These are phyloP conservation scores for Umbelopsis ramanniana DNA, from an alignment of 192 early-diverging fungal species.

Conservation along the genomic window DNA sequence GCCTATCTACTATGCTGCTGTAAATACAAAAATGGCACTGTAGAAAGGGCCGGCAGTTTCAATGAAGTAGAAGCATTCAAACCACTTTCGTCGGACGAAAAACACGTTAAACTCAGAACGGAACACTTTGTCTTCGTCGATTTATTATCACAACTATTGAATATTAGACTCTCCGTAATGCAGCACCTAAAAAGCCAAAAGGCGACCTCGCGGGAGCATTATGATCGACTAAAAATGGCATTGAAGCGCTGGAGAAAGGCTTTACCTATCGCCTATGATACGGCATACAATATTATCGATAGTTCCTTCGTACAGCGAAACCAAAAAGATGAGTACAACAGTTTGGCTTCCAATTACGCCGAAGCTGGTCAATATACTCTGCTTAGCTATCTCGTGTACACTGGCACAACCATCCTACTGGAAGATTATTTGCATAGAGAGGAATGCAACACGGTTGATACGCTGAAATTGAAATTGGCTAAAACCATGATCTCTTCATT, in stretches of 20 bases:
- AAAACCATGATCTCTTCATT: not conserved
- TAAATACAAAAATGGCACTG: not conserved
- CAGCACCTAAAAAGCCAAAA: not conserved
- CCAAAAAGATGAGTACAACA: not conserved
- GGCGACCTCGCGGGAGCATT: not conserved
- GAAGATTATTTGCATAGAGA: not conserved
- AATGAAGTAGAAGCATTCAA: not conserved
- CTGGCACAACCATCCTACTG: not conserved
- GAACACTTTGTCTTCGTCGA: not conserved
- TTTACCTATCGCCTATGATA: not conserved
- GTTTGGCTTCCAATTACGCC: not conserved
- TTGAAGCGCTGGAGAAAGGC: not conserved
- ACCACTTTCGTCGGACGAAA: not conserved
- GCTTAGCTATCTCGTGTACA: not conserved
- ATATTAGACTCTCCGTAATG: not conserved
- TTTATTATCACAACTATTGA: not conserved
- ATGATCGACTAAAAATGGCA: not conserved
- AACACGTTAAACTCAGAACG: not conserved
- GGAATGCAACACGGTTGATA: not conserved
- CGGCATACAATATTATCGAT: not conserved
- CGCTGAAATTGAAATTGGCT: not conserved
- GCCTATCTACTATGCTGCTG: not conserved
- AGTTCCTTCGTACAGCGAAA: not conserved
- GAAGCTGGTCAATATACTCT: not conserved
- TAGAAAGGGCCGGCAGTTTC: not conserved